A percentile compares a stretch with the other conserved stretches of the same genome.
These are phyloP conservation scores for Aspergillus sp. DNA, from an alignment of 2,329 filamentous ascomycete genomes.

Conservation along the genomic window DNA sequence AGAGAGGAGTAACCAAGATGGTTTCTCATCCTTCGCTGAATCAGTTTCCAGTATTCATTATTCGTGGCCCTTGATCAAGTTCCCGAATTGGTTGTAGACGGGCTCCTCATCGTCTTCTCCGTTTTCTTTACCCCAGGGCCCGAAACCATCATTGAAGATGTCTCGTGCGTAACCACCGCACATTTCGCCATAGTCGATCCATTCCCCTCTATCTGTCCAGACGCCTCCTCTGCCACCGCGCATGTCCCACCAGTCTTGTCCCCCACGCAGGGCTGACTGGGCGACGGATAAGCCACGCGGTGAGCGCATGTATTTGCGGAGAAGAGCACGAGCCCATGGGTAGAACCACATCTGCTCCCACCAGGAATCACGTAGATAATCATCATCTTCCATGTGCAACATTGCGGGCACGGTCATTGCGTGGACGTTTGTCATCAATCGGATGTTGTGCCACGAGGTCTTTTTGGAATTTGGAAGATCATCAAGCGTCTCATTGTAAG, in stretches of 20 bases:
- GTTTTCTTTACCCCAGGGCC: slow-evolving; percentile 34
- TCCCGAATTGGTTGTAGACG: slow-evolving; percentile 36
- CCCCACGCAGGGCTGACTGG: slow-evolving; percentile 41
- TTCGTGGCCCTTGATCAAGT: slow-evolving; percentile 31
- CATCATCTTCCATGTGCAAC: slow-evolving; percentile 37
- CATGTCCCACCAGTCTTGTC: slow-evolving; percentile 45
- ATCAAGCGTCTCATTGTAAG: slow-evolving; percentile 37
- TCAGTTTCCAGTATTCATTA: slow-evolving; percentile 7
- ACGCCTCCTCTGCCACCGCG: slow-evolving; percentile 50
- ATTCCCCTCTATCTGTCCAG: slow-evolving; percentile 48
- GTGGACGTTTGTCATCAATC: slow-evolving; percentile 45
- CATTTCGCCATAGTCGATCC: slow-evolving; percentile 47
- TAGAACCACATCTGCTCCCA: slow-evolving; percentile 49
- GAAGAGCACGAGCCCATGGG: slow-evolving; percentile 43
- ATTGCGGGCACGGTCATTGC: slow-evolving; percentile 44
- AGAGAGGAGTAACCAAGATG: no score
- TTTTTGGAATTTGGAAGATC: slow-evolving; percentile 35
- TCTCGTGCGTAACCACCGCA: slow-evolving; percentile 41
- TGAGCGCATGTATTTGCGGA: slow-evolving; percentile 45
- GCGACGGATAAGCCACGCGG: slow-evolving; percentile 39
- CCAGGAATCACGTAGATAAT: slow-evolving; percentile 24
- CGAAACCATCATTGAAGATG: slow-evolving; percentile 46
- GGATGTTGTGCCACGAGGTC: slow-evolving; percentile 38
- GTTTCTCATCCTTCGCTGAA: no score
- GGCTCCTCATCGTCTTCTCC: slow-evolving; percentile 23